Evolutionary conservation across 202 grass and related monocot species (phyloP).

Genomic region (Panicum hallii): DNA sequence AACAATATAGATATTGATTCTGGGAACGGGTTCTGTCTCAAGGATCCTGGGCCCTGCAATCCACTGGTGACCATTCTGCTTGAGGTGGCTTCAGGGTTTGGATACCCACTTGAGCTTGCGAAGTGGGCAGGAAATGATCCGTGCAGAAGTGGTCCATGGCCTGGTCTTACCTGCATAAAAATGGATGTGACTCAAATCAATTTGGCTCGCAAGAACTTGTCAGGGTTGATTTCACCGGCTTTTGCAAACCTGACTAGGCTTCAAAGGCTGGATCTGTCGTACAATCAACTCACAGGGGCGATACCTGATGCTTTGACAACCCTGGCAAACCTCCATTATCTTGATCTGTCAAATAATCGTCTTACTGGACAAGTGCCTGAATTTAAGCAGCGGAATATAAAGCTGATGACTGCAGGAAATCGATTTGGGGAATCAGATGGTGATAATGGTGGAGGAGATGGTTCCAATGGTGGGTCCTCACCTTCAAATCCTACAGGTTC

Average conservation of each 20-base stretch:
- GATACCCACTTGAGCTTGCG: slow-evolving; percentile 65
- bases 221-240: slow-evolving; percentile 73
- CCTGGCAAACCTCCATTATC: slow-evolving; percentile 48
- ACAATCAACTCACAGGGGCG: slow-evolving; percentile 64
- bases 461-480: slow-evolving; percentile 42
- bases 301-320: slow-evolving; percentile 66
- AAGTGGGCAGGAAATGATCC: slow-evolving; percentile 71
- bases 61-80: slow-evolving; percentile 62
- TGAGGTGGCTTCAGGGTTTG: slow-evolving; percentile 68
- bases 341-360: slow-evolving; percentile 82
- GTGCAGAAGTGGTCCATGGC: slow-evolving; percentile 56
- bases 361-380: slow-evolving; percentile 74
- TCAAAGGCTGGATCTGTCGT: slow-evolving; percentile 54
- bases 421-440: slow-evolving; percentile 56
- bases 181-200: slow-evolving; percentile 49
- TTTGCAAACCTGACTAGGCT: slow-evolving; percentile 70
- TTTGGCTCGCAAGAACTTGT: slow-evolving; percentile 65
- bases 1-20: slow-evolving; percentile 35
- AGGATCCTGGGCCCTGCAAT: slow-evolving; percentile 52
- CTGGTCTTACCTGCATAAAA: slow-evolving; percentile 58
- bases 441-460: slow-evolving; percentile 29
- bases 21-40: slow-evolving; percentile 70
- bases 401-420: slow-evolving; percentile 60
- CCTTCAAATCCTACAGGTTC: slow-evolving; percentile 29
- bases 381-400: slow-evolving; percentile 59